Percentiles rank a stretch among this genome's conserved stretches.
Evolutionary conservation across 768 basidiomycete genomes (phyloP).

Genomic region (Lentinula lateritia): DNA sequence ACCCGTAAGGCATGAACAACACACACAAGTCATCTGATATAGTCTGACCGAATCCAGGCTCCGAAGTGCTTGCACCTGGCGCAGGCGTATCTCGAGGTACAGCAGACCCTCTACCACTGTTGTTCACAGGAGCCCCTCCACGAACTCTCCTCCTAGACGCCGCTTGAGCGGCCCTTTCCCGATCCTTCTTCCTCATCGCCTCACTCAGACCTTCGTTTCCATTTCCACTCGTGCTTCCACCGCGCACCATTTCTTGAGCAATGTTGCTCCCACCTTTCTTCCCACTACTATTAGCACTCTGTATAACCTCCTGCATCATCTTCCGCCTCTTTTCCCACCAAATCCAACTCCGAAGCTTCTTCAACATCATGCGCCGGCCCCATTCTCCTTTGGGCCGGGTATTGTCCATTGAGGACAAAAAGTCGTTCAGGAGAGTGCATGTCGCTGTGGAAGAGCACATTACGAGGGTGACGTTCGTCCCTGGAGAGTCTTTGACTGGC

Average conservation of each 20-base stretch:
- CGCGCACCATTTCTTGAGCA: constrained; percentile 12
- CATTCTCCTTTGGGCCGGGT: constrained; percentile 52
- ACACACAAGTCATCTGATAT: neutral
- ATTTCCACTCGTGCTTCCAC: constrained; percentile 10
- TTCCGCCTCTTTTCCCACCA: constrained; percentile 64
- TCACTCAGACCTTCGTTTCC: constrained; percentile 48
- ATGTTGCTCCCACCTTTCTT: constrained; percentile 1
- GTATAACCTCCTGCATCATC: constrained; percentile 17
- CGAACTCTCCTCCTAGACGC: constrained; percentile 69
- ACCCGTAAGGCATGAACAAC: neutral
- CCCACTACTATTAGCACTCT: constrained; percentile 8
- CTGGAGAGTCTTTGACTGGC: constrained; percentile 20
- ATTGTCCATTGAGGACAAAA: constrained; percentile 61
- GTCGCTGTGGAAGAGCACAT: constrained; percentile 84
- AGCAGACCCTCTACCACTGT: constrained; percentile 1
- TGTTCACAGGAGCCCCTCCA: constrained; percentile 54
- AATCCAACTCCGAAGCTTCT: constrained; percentile 65
- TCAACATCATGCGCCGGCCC: constrained; percentile 76
- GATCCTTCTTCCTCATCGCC: constrained; percentile 75
- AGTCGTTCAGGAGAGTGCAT: constrained; percentile 71
- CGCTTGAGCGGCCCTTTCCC: constrained; percentile 49
- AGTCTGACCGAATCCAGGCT: neutral
- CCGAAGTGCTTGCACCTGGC: neutral
- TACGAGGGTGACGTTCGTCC: constrained; percentile 74
- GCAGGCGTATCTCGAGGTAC: constrained; percentile 3